These are phyloP conservation scores for Lentinula edodes DNA, from an alignment of 768 basidiomycete genomes.

Conservation along the genomic window DNA sequence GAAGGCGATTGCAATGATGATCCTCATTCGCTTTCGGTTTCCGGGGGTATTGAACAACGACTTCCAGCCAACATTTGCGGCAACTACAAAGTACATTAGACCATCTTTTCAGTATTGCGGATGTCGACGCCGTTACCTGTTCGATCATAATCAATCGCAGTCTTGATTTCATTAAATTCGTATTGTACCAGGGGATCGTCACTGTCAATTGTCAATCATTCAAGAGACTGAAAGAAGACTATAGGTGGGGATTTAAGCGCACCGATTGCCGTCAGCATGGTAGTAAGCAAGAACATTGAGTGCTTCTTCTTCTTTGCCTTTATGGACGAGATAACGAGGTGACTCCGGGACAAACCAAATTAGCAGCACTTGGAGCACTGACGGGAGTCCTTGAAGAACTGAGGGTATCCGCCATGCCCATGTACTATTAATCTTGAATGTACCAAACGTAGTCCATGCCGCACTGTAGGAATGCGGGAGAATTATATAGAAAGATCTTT, in stretches of 20 bases:
- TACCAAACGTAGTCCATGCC: constrained; percentile 84
- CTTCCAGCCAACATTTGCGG: constrained; percentile 61
- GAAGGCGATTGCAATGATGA: constrained; percentile 74
- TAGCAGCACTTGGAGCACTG: constrained; percentile 58
- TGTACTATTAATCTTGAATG: constrained; percentile 58
- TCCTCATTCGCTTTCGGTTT: constrained; percentile 71
- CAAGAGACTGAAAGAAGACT: neutral
- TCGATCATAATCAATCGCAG: constrained; percentile 66
- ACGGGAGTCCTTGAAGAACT: constrained; percentile 63
- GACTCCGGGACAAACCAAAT: constrained; percentile 76
- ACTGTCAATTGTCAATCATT: constrained; percentile 23
- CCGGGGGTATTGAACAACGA: constrained; percentile 61
- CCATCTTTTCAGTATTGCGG: neutral
- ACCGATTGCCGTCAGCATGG: constrained; percentile 73
- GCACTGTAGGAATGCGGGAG: constrained; percentile 34
- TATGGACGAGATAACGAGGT: constrained; percentile 77
- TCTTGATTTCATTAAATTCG: constrained; percentile 79
- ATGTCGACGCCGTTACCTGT: constrained; percentile 17
- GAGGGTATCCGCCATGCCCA: constrained; percentile 88
- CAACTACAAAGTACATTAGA: constrained; percentile 24
- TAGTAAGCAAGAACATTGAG: constrained; percentile 71
- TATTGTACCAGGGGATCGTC: constrained; percentile 64
- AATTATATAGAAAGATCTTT: neutral
- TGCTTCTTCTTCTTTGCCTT: constrained; percentile 68
- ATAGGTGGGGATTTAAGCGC: constrained; percentile 11